Evolutionary conservation across 345 rosid species (phyloP).

Genomic region (Pelargonium nanum): DNA sequence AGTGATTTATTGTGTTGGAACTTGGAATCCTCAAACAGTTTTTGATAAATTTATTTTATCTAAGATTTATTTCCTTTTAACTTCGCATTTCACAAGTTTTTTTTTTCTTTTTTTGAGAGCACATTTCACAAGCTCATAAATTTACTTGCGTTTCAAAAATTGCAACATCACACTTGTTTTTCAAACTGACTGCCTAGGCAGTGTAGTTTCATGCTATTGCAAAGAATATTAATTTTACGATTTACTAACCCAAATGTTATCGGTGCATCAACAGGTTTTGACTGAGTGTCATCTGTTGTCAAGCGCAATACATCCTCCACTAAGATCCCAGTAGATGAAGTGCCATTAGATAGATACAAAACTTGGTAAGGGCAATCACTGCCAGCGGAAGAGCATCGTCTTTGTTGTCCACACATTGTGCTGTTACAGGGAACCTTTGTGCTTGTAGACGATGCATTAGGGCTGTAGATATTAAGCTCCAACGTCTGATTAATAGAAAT

Average conservation of each 20-base stretch:
- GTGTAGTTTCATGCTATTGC: background rate
- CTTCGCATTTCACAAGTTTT: no score
- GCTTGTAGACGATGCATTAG: slow-evolving; percentile 59
- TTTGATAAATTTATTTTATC: background rate
- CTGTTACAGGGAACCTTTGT: slow-evolving; percentile 50
- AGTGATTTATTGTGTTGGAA: background rate
- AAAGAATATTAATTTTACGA: background rate
- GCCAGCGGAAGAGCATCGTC: slow-evolving; percentile 37
- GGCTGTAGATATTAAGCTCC: slow-evolving; percentile 57
- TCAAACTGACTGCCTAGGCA: background rate
- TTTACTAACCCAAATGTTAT: slow-evolving; percentile 55
- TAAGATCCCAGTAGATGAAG: slow-evolving; percentile 56
- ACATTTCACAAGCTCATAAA: background rate
- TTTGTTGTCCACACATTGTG: slow-evolving; percentile 29
- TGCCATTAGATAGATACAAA: slow-evolving; percentile 56
- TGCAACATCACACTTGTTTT: background rate
- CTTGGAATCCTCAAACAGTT: no score
- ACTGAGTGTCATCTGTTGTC: slow-evolving; percentile 24
- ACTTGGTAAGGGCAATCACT: slow-evolving; percentile 56
- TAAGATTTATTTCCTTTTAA: background rate
- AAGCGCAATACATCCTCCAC: slow-evolving; percentile 69
- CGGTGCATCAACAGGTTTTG: slow-evolving; percentile 33
- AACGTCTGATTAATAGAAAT: slow-evolving; percentile 25
- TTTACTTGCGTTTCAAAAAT: background rate
- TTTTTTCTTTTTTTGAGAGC: no score